Percentiles rank a stretch among this genome's conserved stretches.
phyloP scores from a whole-genome alignment of 768 basidiomycete species.

The Stropharia rugosoannulata region DNA sequence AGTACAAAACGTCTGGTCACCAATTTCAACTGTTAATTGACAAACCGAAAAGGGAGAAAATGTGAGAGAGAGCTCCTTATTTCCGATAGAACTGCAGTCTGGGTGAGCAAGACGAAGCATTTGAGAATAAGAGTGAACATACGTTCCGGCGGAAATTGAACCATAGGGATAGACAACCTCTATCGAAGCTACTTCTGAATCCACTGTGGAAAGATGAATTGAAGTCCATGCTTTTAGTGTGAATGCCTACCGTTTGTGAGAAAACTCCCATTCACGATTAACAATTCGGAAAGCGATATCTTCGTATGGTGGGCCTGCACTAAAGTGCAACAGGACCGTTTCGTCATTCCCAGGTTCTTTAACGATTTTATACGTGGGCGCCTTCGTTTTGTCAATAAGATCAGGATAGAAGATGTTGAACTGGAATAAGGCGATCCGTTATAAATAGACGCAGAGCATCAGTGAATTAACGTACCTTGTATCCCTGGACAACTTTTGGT shows the following conservation, averaged over 20 bases:
- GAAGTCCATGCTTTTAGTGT: neutral
- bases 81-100: constrained; percentile 75
- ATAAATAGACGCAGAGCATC: neutral
- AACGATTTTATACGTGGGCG: constrained; percentile 94
- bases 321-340: constrained; percentile 90
- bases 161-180: constrained; percentile 94
- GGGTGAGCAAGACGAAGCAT: constrained; percentile 15
- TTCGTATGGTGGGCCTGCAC: constrained; percentile 96
- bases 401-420: constrained; percentile 99
- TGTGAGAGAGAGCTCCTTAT: constrained; percentile 30
- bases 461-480: constrained; percentile 61
- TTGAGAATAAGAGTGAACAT: constrained; percentile 30
- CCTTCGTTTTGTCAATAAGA: constrained; percentile 96
- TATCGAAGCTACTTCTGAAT: constrained; percentile 95
- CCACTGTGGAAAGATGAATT: constrained; percentile 53
- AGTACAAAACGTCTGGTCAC: no score
- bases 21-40: no score
- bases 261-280: constrained; percentile 97
- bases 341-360: constrained; percentile 95
- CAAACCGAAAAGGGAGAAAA: neutral
- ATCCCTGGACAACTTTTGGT: constrained; percentile 98
- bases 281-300: constrained; percentile 99
- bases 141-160: constrained; percentile 96
- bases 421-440: constrained; percentile 28
- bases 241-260: constrained; percentile 84